Evolutionary conservation across 2,329 filamentous ascomycete species (phyloP), one percentile per base, ranked within the genome.

Genomic region (Curvularia sp.): DNA sequence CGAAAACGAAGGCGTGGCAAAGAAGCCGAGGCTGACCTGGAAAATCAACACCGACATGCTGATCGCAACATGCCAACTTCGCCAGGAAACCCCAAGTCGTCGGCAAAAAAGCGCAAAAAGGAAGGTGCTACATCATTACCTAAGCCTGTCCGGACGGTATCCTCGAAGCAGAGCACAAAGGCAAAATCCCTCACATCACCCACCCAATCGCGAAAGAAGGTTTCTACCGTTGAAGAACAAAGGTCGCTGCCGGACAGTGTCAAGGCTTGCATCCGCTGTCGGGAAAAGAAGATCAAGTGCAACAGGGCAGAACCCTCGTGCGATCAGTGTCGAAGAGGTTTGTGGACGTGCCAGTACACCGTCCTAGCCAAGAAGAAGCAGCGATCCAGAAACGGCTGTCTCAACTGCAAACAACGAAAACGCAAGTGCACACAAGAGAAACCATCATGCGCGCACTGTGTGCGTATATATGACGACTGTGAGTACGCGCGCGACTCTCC

Each of bases 351-450:
- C 48, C 67, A 73, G n/a, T 76, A 73, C 43, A 59, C 66, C 35
- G 39, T 61, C 12, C 18, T 41, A 0, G 57, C 43, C 18, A 49
- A 50, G 4, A 68, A 61, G 30, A 70, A 70, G 57, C 70, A 70
- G 58, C 72, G 70, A 10, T 73, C 72, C 1, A 75, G 62, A 49
- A 72, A 64, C 48, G 72, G 70, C 39, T 74, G 72, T 46, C 39
- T 68, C 28, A 73, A 71, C n/a, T 75, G 70, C 55, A 65, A 66
- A 18, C 61, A 65, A 43, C 58, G 70, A 50, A 72, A 57, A 60
- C 66, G 72, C 7, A 72, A 74, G 54, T 75, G 73, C 44, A 70
- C 67, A 18, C 69, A 76, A 65, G 70, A 73, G 44, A 66, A 60
- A 28, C 74, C 71, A 6, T 68, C 59, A 1, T 74, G 72, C 56